Evolutionary conservation across 2,329 filamentous ascomycete species (phyloP).

Genomic region (Talaromyces sp.): DNA sequence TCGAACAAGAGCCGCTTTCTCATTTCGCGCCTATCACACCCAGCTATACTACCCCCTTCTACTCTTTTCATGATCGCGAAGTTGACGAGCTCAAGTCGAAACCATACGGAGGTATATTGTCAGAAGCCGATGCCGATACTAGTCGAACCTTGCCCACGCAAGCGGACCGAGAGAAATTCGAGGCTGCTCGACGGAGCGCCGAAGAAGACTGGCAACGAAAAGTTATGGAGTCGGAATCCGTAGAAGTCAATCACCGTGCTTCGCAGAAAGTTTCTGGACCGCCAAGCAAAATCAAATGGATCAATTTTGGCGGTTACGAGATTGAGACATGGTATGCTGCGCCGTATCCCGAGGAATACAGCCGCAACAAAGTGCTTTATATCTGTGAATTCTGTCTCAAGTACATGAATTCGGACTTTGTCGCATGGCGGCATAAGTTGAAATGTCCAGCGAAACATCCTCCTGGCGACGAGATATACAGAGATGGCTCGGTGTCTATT

Average conservation of each 20-base stretch:
- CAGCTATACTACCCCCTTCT: constrained; percentile 75
- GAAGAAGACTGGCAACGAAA: constrained; percentile 87
- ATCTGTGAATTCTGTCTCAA: constrained; percentile 99
- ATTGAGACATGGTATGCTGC: constrained; percentile 99
- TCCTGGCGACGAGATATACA: constrained; percentile 96
- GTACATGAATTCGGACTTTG: constrained; percentile 99
- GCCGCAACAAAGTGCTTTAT: constrained; percentile 91
- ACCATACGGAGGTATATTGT: constrained; percentile 91
- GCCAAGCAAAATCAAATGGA: constrained; percentile 95
- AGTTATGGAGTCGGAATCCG: constrained; percentile 61
- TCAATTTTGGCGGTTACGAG: constrained; percentile 95
- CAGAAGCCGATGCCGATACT: constrained; percentile 86
- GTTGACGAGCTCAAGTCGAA: constrained; percentile 86
- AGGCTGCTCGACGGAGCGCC: constrained; percentile 83
- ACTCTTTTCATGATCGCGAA: constrained; percentile 85
- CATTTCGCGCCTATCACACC: constrained; percentile 61
- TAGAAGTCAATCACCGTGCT: constrained; percentile 63
- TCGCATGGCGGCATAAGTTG: constrained; percentile 94
- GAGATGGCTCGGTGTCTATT: constrained; percentile 89
- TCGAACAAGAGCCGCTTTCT: constrained; percentile 49
- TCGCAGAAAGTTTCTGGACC: constrained; percentile 76
- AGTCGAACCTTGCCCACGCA: constrained; percentile 78
- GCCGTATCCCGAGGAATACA: constrained; percentile 97
- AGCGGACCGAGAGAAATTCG: constrained; percentile 80
- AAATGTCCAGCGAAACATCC: constrained; percentile 97